Base-by-base conservation (phyloP, 1,139 yeast genomes). In the Blastobotrys petasosporus region DNA sequence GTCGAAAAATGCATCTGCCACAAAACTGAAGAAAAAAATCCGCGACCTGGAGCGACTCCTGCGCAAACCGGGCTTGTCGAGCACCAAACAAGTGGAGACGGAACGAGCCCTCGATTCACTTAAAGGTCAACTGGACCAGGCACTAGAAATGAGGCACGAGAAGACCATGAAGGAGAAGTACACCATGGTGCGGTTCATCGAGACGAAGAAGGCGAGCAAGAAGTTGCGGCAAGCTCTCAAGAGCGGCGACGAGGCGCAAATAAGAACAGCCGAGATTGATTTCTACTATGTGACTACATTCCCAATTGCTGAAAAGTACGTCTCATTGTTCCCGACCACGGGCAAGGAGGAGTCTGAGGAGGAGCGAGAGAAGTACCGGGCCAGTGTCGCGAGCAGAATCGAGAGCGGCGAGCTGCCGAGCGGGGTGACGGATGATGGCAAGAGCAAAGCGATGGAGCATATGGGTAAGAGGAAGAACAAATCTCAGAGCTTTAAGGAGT, bases 161-260 rank as follows among this genome's bases (percentile, higher is more conserved):
- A 77, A 76, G 56, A 76, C 77, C 47, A 68, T 75, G 39, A 79
- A 87, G n/a, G 76, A 81, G 55, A 85, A 82, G 65, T 92, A 94
- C 64, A 97, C 87, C 61, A 90, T 88, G 94, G 92, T 92, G 41
- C 75, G 94, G 54, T 92, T 94, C 61, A 86, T 92, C 53, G 98
- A 92, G 64, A 77, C 76, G 58, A 87, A 90, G 68, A 94, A 92
- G 74, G 95, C 97, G 1, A 59, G 77, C 30, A 74, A 97, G 58
- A 77, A 73, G 52, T 77, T 87, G 58, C 83, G 82, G 53, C 81
- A 81, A 54, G 79, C 82, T 1, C 69, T 70, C 50, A 51, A 53
- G 2, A 29, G 32, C 2, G 66, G 71, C 8, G 74, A 68, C 25
- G 41, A 59, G 75, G 25, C 34, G 30, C 36, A 32, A 29, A 12